Conservation (phyloP, 495 filamentous ascomycete species). For the Friedmanniomyces simplex region DNA sequence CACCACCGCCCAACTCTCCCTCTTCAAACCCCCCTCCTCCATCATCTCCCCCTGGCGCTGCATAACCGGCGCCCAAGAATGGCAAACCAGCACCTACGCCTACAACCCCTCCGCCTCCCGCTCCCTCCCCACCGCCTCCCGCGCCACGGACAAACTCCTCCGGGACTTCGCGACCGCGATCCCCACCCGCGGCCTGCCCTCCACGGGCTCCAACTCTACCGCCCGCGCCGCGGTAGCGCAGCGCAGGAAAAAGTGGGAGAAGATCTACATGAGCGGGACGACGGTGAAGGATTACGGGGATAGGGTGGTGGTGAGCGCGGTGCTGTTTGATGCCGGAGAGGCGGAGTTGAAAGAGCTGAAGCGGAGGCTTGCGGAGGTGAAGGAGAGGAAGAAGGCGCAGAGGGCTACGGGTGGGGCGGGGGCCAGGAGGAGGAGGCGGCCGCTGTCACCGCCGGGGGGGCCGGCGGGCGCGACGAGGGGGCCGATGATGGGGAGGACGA, state of each 20-base stretch:
- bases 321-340: constrained; percentile 15
- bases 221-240: constrained; percentile 2
- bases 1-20: neutral
- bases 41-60: constrained; percentile 12
- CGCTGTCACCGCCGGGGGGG: too few species aligned
- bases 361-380: neutral
- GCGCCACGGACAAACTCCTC: constrained; percentile 11
- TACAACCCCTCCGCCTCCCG: constrained; percentile 14
- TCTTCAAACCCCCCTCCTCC: constrained; percentile 16
- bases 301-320: constrained; percentile 13
- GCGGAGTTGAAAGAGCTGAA: constrained; percentile 11
- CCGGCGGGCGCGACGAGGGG: neutral
- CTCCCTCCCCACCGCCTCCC: constrained; percentile 13
- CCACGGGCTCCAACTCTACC: neutral
- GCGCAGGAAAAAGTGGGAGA: constrained; percentile 2
- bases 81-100: constrained; percentile 21
- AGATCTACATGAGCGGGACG: constrained; percentile 3
- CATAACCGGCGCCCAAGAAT: constrained; percentile 19
- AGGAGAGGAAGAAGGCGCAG: neutral
- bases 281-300: constrained; percentile 19
- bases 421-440: neutral
- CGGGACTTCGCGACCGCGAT: constrained; percentile 8
- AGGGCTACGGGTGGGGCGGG: neutral
- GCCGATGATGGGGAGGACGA: neutral
- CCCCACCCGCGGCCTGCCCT: neutral